phyloP scores from a whole-genome alignment of 768 basidiomycete genomes.

The Paxillus involutus region DNA sequence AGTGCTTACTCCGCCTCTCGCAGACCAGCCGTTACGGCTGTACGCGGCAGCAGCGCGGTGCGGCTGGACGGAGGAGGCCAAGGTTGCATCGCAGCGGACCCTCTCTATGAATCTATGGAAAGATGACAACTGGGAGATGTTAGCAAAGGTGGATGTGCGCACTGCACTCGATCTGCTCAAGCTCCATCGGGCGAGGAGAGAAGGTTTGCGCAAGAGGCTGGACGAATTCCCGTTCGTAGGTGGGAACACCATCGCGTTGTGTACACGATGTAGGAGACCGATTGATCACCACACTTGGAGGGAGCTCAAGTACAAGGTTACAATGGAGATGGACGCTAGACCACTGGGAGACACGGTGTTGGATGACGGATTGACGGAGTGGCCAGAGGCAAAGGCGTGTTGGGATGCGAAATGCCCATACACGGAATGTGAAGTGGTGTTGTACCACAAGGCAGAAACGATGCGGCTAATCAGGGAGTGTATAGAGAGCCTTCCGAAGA shows the following conservation, averaged over 20 bases:
- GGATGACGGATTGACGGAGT: constrained; percentile 47
- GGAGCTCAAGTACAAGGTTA: constrained; percentile 58
- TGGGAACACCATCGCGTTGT: constrained; percentile 38
- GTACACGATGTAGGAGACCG: constrained; percentile 46
- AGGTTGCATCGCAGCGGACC: constrained; percentile 52
- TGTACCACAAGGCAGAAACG: constrained; percentile 59
- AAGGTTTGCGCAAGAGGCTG: constrained; percentile 47
- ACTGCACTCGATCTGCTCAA: constrained; percentile 56
- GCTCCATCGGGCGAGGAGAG: constrained; percentile 53
- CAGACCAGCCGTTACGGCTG: constrained; percentile 50
- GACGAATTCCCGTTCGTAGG: constrained; percentile 60
- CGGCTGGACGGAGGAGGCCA: constrained; percentile 58
- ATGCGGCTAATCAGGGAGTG: constrained; percentile 54
- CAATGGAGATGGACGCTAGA: constrained; percentile 56
- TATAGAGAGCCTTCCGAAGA: constrained; percentile 47
- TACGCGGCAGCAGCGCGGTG: constrained; percentile 57
- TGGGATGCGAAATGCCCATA: constrained; percentile 58
- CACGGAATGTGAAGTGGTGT: constrained; percentile 41
- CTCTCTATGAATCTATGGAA: constrained; percentile 54
- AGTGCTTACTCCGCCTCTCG: constrained; percentile 51
- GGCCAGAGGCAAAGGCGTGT: constrained; percentile 60
- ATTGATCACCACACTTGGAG: constrained; percentile 65
- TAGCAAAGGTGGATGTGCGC: constrained; percentile 47
- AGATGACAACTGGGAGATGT: constrained; percentile 41
- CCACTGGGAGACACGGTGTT: constrained; percentile 60